Base-by-base conservation (phyloP, 116 monocot species). In the Trichopus zeylanicus region DNA sequence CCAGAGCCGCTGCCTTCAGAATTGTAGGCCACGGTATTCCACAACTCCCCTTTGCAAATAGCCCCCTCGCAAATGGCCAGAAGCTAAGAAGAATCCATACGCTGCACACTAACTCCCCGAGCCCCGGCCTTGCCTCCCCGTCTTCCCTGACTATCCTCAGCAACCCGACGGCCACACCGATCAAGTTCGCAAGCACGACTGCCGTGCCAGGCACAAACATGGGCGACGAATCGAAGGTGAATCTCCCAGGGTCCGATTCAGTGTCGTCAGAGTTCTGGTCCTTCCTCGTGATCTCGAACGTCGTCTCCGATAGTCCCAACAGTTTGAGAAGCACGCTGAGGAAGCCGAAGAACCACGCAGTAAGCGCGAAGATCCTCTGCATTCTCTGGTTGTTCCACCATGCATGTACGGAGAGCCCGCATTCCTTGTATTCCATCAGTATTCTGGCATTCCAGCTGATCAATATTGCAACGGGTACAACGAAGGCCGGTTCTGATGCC, bases 381-480 rank as follows among this genome's bases (percentile, higher is more conserved):
- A 85, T 85, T 11, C 74, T 34, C 11, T 73, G 67, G 61, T 80
- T 80, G 85, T 85, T 85, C 80, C 80, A 85, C 74, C 80, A 85
- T 9, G 70, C 34, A 1, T 73, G 70, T 10, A 60, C 0, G 0
- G 80, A 70, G 46, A 70, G 51, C 0, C 77, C 74, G 31, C 64
- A 76, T 0, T 31, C 24, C 5, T 60, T 33, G 67, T 74, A 74
- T 31, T 85, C 77, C 20, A 13, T 1, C 19, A 77, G 12, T 3
- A 63, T 61, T 64, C 46, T 34, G 7, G 51, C 13, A 38, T 67
- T 73, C 64, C 51, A 80, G 33, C 19, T 0, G 18, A 53, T 0
- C 30, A 84, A 73, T 7, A 79, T 18, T 16, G 63, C 48, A 1
- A 42, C 59, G 2, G 71, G 56, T 3, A 79, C 18, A 35, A 59